Evolutionary conservation across 2,329 filamentous ascomycete genomes (phyloP).

Genomic region (Talaromyces atroroseus): DNA sequence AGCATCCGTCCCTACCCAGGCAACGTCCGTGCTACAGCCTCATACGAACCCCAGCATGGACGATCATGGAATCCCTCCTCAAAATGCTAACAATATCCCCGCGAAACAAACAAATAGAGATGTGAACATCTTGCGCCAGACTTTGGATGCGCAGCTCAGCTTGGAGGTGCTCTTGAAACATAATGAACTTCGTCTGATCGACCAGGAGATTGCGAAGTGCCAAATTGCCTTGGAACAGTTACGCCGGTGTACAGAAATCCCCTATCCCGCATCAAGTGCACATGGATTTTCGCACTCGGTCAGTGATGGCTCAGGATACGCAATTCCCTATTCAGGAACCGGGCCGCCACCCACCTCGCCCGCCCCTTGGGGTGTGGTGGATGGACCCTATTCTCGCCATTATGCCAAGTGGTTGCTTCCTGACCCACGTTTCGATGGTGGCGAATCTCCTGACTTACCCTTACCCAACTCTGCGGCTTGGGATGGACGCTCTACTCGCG

Average conservation of each 20-base stretch:
- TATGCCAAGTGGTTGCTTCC: slow-evolving; percentile 94
- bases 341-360: slow-evolving; percentile 69
- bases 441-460: slow-evolving; percentile 27
- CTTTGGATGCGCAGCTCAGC: slow-evolving; percentile 80
- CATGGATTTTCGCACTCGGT: slow-evolving; percentile 58
- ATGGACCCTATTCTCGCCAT: slow-evolving; percentile 90
- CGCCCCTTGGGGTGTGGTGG: slow-evolving; percentile 81
- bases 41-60: not conserved
- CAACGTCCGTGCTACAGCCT: not conserved
- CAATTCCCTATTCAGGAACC: slow-evolving; percentile 57
- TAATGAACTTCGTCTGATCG: slow-evolving; percentile 85
- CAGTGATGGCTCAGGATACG: slow-evolving; percentile 67
- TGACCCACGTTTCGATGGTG: slow-evolving; percentile 77
- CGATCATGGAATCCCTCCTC: slow-evolving; percentile 6
- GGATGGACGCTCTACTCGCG: slow-evolving; percentile 75
- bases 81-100: slow-evolving; percentile 16
- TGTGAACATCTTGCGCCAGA: slow-evolving; percentile 56
- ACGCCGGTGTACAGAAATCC: slow-evolving; percentile 84
- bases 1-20: not conserved
- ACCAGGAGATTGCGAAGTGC: slow-evolving; percentile 94
- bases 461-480: slow-evolving; percentile 40
- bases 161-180: slow-evolving; percentile 92
- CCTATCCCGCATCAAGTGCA: slow-evolving; percentile 69
- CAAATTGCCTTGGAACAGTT: slow-evolving; percentile 90
- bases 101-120: slow-evolving; percentile 23